phyloP scores from a whole-genome alignment of 2,329 filamentous ascomycete genomes.

The Drechslerella coelobrocha region DNA sequence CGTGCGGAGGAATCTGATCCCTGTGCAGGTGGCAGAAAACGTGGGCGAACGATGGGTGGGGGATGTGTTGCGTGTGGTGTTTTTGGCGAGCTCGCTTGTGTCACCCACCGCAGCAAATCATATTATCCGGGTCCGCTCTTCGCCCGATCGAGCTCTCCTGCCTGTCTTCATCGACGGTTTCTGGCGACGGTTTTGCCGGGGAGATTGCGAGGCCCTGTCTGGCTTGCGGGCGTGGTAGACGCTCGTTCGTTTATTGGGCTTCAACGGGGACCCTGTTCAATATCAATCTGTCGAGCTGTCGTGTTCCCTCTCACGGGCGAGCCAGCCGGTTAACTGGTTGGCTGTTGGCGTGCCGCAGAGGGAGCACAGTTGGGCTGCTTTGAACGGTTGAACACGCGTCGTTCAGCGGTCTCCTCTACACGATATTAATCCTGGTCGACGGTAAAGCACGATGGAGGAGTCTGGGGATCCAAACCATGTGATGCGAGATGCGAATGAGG shows the following conservation, averaged over 20 bases:
- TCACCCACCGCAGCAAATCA: conserved; percentile 11
- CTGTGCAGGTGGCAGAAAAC: conserved; percentile 7
- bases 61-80: conserved; percentile 46
- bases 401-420: too few relatives aligned
- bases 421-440: neutral
- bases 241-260: too few relatives aligned
- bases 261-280: too few relatives aligned
- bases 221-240: too few relatives aligned
- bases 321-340: too few relatives aligned
- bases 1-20: conserved; percentile 16
- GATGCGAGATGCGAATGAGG: conserved; percentile 8
- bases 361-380: too few relatives aligned
- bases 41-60: conserved; percentile 38
- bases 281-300: too few relatives aligned
- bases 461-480: neutral
- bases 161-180: neutral
- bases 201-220: conserved; percentile 3
- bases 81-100: conserved; percentile 48
- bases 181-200: conserved; percentile 1
- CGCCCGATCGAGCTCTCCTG: neutral
- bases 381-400: neutral
- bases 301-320: too few relatives aligned
- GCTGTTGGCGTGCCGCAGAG: too few relatives aligned
- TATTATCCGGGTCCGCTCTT: neutral
- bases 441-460: conserved; percentile 5